Base-by-base conservation (phyloP, 2,329 filamentous ascomycete genomes). In the Zymoseptoria passerinii region DNA sequence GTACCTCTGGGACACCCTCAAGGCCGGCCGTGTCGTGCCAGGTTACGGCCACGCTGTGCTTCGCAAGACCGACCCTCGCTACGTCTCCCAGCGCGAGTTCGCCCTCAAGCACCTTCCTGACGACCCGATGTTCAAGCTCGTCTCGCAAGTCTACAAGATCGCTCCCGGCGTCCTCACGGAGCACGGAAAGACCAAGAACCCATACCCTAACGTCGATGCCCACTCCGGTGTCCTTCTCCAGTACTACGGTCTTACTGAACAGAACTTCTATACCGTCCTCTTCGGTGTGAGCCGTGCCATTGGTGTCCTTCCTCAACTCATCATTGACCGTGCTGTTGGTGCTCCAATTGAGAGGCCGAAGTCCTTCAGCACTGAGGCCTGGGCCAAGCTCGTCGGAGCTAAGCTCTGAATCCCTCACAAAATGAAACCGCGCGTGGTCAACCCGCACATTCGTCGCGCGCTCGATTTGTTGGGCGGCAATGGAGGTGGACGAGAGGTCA, bases 241-340 rank as follows among this genome's bases (percentile, higher is more conserved):
- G 83, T 94, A 99, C 88, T 99, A 99, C 81, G 94, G 94, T 73
- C 83, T 99, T 76, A 97, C 89, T 65, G 92, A 99, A 84, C 89
- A 94, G 79, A 97, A 87, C 88, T 99, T 95, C 88, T 99, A 99
- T 89, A 99, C 94, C 64, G 94, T 99, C 64, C 89, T 99, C 74
- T 99, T 99, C 78, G 94, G 94, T 85, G 94, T 99, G 50, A 96
- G 92, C 69, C 90, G 94, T 76, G 94, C 94, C 69, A 90, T 99
- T 71, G 94, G 94, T 86, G 94, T 99, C 68, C 88, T 99, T 73
- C 94, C 94, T 71, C 94, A 99, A 85, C 85, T 99, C 76, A 99
- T 99, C 84, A 96, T 99, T 74, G 94, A 99, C 85, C 92, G 94
- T 75, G 94, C 92, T 69, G 84, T 96, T 68, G 94, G 94, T 75